Conservation (phyloP, 2,329 filamentous ascomycete species). For the Alternaria longipes region DNA sequence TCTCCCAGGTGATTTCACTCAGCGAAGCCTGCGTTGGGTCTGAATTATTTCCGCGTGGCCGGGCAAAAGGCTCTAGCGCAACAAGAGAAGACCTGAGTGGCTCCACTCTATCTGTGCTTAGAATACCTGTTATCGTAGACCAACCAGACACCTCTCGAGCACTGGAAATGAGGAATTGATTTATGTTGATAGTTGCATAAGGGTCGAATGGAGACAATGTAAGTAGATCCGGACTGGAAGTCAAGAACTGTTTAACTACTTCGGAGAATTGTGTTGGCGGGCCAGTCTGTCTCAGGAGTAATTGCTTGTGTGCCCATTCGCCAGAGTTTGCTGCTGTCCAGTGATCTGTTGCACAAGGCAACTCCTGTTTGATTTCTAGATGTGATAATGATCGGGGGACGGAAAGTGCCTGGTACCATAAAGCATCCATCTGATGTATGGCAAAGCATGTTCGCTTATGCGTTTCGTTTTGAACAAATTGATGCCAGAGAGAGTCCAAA, state of each 20-base stretch:
- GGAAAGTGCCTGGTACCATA: constrained; percentile 37
- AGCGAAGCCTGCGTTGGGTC: constrained; percentile 14
- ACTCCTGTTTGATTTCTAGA: constrained; percentile 16
- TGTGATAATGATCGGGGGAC: constrained; percentile 35
- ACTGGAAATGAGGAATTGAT: constrained; percentile 34
- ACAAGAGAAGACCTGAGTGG: constrained; percentile 27
- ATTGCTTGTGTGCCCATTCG: constrained; percentile 28
- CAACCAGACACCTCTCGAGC: constrained; percentile 35
- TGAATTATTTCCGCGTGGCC: constrained; percentile 4
- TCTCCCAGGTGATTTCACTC: constrained; percentile 32
- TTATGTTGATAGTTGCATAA: constrained; percentile 34
- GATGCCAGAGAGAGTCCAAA: constrained; percentile 27
- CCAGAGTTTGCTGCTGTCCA: constrained; percentile 27
- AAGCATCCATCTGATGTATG: constrained; percentile 31
- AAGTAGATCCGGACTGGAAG: constrained; percentile 11
- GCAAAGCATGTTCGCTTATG: constrained; percentile 30
- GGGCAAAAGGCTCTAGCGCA: constrained; percentile 23
- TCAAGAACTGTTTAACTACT: constrained; percentile 26
- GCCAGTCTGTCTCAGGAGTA: constrained; percentile 14
- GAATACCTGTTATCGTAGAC: constrained; percentile 36
- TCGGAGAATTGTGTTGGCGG: constrained; percentile 25
- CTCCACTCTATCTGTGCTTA: constrained; percentile 32
- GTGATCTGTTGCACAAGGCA: constrained; percentile 24
- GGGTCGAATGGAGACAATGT: constrained; percentile 28
- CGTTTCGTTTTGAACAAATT: constrained; percentile 23